Percentiles rank a stretch among this genome's conserved stretches.
Evolutionary conservation across 768 basidiomycete species (phyloP).

Genomic region (Naganishia randhawae): DNA sequence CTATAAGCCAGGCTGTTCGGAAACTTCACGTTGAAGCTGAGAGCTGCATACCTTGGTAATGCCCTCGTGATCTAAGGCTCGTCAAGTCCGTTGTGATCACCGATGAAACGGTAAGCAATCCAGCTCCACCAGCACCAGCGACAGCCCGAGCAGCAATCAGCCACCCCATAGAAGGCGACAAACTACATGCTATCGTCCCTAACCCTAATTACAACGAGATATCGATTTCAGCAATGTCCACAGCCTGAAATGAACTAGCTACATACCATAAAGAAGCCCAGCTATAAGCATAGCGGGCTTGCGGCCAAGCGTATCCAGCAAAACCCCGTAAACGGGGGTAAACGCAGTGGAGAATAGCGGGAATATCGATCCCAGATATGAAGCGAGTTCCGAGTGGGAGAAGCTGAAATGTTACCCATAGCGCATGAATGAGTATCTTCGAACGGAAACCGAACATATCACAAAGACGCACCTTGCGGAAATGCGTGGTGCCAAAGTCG

Average conservation of each 20-base stretch:
- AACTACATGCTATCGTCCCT: constrained; percentile 26
- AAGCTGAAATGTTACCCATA: constrained; percentile 31
- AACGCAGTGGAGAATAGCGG: constrained; percentile 44
- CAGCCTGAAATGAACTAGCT: too few relatives aligned
- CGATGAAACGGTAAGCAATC: constrained; percentile 45
- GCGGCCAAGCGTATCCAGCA: constrained; percentile 46
- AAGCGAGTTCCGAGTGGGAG: constrained; percentile 45
- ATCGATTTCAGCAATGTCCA: neutral
- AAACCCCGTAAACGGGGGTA: constrained; percentile 47
- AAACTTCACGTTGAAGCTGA: neutral
- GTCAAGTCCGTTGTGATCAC: constrained; percentile 49
- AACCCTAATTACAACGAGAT: neutral
- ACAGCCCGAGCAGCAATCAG: constrained; percentile 27
- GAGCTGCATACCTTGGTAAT: constrained; percentile 42
- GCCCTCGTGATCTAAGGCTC: constrained; percentile 44
- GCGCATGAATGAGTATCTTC: neutral
- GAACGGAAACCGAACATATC: neutral
- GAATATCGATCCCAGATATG: constrained; percentile 46
- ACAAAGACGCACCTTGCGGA: constrained; percentile 21
- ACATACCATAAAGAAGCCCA: constrained; percentile 39
- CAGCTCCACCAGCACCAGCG: constrained; percentile 39
- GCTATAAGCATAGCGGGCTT: constrained; percentile 46
- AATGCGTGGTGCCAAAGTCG: constrained; percentile 43
- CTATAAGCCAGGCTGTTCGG: neutral
- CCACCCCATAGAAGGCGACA: constrained; percentile 26